Evolutionary conservation across 192 early-diverging fungal genomes (phyloP), one percentile per base, ranked within the genome.

Genomic region (Entrophospora sp.): DNA sequence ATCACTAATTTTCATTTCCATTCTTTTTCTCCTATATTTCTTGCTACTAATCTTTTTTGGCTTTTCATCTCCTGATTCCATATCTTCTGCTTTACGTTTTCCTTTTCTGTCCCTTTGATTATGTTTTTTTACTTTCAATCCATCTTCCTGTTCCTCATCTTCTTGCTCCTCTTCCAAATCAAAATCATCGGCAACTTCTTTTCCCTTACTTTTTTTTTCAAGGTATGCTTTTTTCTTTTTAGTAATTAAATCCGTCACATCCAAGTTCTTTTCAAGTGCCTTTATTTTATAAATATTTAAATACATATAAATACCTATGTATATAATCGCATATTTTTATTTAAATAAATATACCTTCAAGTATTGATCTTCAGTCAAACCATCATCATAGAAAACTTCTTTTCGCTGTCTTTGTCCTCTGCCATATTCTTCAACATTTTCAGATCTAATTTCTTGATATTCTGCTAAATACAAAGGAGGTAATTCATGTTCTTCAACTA

Each of bases 321-420:
- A 34, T 35, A 44, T 35, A 66, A 61, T 20, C 13, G 57, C 28
- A 36, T 32, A 14, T 24, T 24, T 16, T n/a, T 42, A 16, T 12
- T 36, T 31, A 27, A 5, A 44, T 32, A 34, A n/a, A 69, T 60
- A 69, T 71, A 77, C 87, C 38, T 87, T 77, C n/a, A 96, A 68
- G 82, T 84, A 99, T 71, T 99, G 90, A 42, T 96, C 92, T 62
- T 99, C 95, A 1, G 89, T 92, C 67, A 97, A 77, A 5, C 88
- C 93, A 67, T 99, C 94, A 66, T 92, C 91, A 72, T 98, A 97
- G 7, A 79, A 81, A 44, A 94, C 85, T 49, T 85, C 83, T 35
- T 79, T 84, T 34, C 87, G 82, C 14, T 73, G 82, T 55, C 96
- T 78, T 53, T 88, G 85, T 46, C 88, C 87, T 48, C 92, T 83